phyloP scores from a whole-genome alignment of 352 stramenopile genomes.

The Phytophthora uliginosa region DNA sequence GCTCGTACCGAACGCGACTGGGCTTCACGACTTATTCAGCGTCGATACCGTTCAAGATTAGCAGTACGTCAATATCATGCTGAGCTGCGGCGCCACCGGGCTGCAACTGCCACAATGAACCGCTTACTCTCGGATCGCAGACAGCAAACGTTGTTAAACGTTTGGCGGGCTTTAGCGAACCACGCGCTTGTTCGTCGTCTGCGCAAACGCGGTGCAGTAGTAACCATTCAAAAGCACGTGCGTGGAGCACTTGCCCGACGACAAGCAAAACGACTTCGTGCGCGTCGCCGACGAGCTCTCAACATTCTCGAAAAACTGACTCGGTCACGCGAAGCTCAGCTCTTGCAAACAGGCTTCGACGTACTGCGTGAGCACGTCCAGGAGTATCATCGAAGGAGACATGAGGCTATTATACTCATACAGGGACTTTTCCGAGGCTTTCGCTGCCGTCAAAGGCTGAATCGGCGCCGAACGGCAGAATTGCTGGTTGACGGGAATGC shows the following conservation, averaged over 20 bases:
- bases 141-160: conserved; percentile 32
- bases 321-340: conserved; percentile 41
- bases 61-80: conserved; percentile 46
- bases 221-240: conserved; percentile 58
- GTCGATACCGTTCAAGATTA: conserved; percentile 39
- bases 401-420: conserved; percentile 31
- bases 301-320: conserved; percentile 42
- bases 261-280: conserved; percentile 45
- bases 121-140: conserved; percentile 50
- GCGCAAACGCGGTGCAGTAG: conserved; percentile 54
- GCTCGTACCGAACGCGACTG: conserved; percentile 22
- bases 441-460: conserved; percentile 46
- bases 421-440: conserved; percentile 64
- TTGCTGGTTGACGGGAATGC: conserved; percentile 38
- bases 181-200: conserved; percentile 63
- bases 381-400: conserved; percentile 21
- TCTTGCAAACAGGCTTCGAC: conserved; percentile 46
- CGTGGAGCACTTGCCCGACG: conserved; percentile 55
- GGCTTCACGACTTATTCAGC: conserved; percentile 53
- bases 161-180: conserved; percentile 53
- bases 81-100: conserved; percentile 53
- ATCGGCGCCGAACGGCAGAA: conserved; percentile 46
- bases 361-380: conserved; percentile 44
- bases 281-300: conserved; percentile 46
- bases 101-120: conserved; percentile 63